Evolutionary conservation across 768 basidiomycete genomes (phyloP).

Genomic region (Lactarius hatsudake): DNA sequence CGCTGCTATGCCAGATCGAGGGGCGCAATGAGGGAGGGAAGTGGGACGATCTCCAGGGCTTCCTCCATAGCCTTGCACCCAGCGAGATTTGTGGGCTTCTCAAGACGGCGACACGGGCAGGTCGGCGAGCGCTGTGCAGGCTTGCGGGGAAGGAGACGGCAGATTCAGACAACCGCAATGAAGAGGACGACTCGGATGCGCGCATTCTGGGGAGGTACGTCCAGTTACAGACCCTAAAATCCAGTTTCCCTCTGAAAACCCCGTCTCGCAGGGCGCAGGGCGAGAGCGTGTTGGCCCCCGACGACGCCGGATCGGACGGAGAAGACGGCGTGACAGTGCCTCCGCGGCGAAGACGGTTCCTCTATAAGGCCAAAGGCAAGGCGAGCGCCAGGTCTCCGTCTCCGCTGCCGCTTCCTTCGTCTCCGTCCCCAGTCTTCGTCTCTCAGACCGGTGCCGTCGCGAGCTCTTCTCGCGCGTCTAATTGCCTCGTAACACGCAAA

Average conservation of each 20-base stretch:
- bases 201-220: background rate
- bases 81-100: background rate
- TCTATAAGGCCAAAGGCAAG: conserved; percentile 8
- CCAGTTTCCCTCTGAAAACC: background rate
- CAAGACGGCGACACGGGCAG: background rate
- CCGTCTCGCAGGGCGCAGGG: background rate
- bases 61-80: background rate
- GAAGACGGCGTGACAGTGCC: background rate
- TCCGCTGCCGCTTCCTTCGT: background rate
- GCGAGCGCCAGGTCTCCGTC: background rate
- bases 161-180: background rate
- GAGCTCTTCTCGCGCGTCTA: background rate
- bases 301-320: background rate
- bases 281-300: background rate
- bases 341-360: background rate
- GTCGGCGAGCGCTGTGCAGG: background rate
- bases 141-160: background rate
- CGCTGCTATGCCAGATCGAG: background rate
- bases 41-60: background rate
- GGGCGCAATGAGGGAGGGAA: background rate
- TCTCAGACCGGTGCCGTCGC: background rate
- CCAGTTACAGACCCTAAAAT: background rate
- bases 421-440: background rate
- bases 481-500: background rate
- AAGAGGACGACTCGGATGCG: background rate